Conservation (phyloP, 805 yeast genomes). For the Hanseniaspora singularis region DNA sequence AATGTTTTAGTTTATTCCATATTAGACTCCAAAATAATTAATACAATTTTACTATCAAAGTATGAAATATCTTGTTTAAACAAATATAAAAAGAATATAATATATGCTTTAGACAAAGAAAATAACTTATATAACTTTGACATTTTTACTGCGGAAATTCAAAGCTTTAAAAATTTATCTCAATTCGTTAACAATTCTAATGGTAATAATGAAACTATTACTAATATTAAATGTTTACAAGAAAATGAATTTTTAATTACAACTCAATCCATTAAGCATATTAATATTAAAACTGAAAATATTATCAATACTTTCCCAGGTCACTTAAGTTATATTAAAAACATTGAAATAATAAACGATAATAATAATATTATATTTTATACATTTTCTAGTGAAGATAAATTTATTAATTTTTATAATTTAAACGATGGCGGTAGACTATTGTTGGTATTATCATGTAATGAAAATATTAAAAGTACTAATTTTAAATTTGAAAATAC, state of each 20-base stretch:
- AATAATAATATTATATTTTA: slow-evolving; percentile 37
- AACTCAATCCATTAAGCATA: slow-evolving; percentile 14
- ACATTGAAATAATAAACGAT: slow-evolving; percentile 16
- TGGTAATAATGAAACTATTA: slow-evolving; percentile 24
- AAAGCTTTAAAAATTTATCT: slow-evolving; percentile 28
- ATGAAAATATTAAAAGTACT: slow-evolving; percentile 44
- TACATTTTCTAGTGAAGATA: slow-evolving; percentile 66
- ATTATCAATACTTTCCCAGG: slow-evolving; percentile 54
- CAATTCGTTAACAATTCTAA: slow-evolving; percentile 26
- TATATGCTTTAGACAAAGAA: slow-evolving; percentile 50
- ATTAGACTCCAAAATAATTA: slow-evolving; percentile 40
- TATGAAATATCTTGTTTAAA: slow-evolving; percentile 30
- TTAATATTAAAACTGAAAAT: slow-evolving; percentile 33
- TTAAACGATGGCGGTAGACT: slow-evolving; percentile 28
- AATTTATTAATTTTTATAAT: slow-evolving; percentile 62
- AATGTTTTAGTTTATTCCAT: slow-evolving; percentile 46
- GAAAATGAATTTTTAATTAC: slow-evolving; percentile 1
- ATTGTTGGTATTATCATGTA: slow-evolving; percentile 54
- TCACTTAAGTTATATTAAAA: slow-evolving; percentile 53
- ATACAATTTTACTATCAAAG: slow-evolving; percentile 36
- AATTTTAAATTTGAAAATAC: slow-evolving; percentile 27
- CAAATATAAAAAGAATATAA: slow-evolving; percentile 14
- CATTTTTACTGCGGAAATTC: slow-evolving; percentile 36
- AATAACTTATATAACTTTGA: slow-evolving; percentile 58
- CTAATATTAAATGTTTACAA: slow-evolving; percentile 15